Evolutionary conservation across 208 protist species (phyloP).

Genomic region (Blechomonas ayalai): DNA sequence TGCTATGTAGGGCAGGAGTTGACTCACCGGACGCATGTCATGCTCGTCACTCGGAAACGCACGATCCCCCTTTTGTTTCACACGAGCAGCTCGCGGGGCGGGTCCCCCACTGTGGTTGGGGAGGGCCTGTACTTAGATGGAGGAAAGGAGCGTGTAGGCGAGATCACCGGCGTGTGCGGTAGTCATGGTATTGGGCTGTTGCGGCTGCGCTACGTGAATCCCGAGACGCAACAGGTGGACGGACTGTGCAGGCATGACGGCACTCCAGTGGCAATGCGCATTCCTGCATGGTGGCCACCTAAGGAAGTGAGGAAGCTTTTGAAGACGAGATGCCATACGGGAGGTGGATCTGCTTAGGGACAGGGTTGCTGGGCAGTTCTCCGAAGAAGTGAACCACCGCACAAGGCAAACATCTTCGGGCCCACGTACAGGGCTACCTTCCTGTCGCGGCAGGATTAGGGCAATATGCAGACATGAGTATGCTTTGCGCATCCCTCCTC

Average conservation of each 20-base stretch:
- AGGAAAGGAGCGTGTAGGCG: conserved; percentile 45
- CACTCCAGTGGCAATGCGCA: conserved; percentile 15
- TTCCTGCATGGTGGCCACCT: conserved; percentile 71
- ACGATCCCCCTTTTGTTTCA: conserved; percentile 69
- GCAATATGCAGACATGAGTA: too few species aligned
- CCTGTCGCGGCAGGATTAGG: too few species aligned
- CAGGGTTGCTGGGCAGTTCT: too few species aligned
- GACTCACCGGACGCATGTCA: conserved; percentile 92
- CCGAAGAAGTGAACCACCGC: neutral
- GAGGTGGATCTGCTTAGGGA: too few species aligned
- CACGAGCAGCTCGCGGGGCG: neutral
- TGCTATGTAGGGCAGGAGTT: conserved; percentile 97
- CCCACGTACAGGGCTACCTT: too few species aligned
- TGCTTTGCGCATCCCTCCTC: too few species aligned
- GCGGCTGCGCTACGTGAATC: conserved; percentile 65
- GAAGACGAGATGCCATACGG: too few species aligned
- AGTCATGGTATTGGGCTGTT: conserved; percentile 49
- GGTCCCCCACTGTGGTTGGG: conserved; percentile 5
- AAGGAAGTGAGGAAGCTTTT: conserved; percentile 69
- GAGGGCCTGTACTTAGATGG: conserved; percentile 32
- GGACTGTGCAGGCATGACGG: conserved; percentile 34
- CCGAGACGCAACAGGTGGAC: conserved; percentile 28
- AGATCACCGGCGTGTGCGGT: conserved; percentile 44
- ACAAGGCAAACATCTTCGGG: neutral
- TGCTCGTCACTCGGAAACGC: conserved; percentile 91